phyloP scores from a whole-genome alignment of 2,329 filamentous ascomycete species.

The Colletotrichum brevisporum region DNA sequence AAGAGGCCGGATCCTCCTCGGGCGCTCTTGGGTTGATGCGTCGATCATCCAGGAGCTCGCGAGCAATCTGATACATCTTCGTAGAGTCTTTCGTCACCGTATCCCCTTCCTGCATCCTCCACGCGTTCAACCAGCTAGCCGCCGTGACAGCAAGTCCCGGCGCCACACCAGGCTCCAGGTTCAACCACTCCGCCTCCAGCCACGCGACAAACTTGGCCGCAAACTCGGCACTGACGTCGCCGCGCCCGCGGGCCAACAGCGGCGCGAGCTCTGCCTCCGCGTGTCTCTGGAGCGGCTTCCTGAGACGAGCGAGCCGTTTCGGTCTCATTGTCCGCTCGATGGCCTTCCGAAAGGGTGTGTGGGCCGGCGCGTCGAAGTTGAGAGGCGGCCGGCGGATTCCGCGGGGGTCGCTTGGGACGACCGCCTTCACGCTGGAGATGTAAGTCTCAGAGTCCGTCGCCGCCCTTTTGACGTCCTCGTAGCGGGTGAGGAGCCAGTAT shows the following conservation, averaged over 20 bases:
- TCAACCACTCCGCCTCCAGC: slow-evolving; percentile 44
- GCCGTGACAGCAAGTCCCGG: slow-evolving; percentile 39
- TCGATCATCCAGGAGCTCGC: slow-evolving; percentile 41
- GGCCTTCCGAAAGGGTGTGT: slow-evolving; percentile 43
- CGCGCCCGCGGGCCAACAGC: slow-evolving; percentile 24
- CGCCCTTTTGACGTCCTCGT: slow-evolving; percentile 42
- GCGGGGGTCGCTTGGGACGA: slow-evolving; percentile 40
- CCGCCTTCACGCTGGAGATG: slow-evolving; percentile 40
- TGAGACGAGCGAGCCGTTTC: slow-evolving; percentile 37
- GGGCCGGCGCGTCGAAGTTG: slow-evolving; percentile 44
- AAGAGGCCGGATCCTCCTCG: slow-evolving; percentile 44
- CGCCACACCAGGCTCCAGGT: slow-evolving; percentile 41
- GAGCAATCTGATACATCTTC: slow-evolving; percentile 42
- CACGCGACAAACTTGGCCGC: slow-evolving; percentile 42
- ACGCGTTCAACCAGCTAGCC: slow-evolving; percentile 42
- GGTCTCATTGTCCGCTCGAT: slow-evolving; percentile 43
- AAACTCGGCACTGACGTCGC: slow-evolving; percentile 42
- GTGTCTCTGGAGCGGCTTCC: slow-evolving; percentile 32
- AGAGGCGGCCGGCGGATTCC: slow-evolving; percentile 42
- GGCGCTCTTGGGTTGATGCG: slow-evolving; percentile 37
- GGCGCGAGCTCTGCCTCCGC: slow-evolving; percentile 40
- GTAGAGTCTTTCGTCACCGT: slow-evolving; percentile 38
- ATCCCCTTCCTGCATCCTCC: slow-evolving; percentile 42
- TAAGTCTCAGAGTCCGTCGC: slow-evolving; percentile 42
- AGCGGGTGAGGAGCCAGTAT: slow-evolving; percentile 44